Evolutionary conservation across 768 basidiomycete genomes (phyloP).

Genomic region (Suillus decipiens): DNA sequence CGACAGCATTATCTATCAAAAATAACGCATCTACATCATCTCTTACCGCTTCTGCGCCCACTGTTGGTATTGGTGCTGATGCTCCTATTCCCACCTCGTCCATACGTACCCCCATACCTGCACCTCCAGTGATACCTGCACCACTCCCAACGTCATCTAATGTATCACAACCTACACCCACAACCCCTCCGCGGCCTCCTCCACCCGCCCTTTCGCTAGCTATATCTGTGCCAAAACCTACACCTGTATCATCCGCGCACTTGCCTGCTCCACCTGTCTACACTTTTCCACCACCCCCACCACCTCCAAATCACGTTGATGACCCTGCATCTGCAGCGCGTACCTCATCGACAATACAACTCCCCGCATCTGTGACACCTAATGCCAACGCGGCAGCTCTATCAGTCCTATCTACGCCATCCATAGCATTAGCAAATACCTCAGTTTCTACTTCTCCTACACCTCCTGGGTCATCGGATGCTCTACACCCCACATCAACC

Average conservation of each 20-base stretch:
- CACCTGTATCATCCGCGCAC: neutral
- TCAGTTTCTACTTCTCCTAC: neutral
- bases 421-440: neutral
- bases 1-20: neutral
- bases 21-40: neutral
- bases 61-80: neutral
- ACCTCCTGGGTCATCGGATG: neutral
- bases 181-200: neutral
- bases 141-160: neutral
- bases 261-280: neutral
- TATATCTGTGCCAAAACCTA: neutral
- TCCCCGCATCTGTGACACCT: neutral
- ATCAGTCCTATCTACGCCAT: neutral
- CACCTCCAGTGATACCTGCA: too few relatives aligned
- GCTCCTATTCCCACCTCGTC: neutral
- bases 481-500: neutral
- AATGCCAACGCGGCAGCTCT: neutral
- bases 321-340: neutral
- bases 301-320: neutral
- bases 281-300: slow-evolving; percentile 4
- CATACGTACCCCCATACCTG: neutral
- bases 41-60: neutral
- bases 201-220: neutral
- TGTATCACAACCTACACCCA: neutral
- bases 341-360: neutral